phyloP scores from a whole-genome alignment of 2,329 filamentous ascomycete genomes.

The Hymenoscyphus infarciens region DNA sequence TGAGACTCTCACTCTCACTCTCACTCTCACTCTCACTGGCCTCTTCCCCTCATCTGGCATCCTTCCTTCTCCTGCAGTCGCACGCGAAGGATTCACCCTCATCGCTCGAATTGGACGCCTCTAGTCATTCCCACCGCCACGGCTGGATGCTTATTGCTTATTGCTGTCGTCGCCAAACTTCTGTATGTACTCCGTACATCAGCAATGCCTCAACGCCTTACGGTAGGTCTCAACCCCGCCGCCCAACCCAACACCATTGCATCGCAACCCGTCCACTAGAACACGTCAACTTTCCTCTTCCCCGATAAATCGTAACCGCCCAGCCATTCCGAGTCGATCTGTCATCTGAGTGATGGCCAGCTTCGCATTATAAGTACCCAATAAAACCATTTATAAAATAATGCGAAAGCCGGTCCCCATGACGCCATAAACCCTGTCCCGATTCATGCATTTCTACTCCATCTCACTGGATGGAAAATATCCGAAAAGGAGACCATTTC shows the following conservation, averaged over 20 bases:
- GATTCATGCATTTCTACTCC: background rate
- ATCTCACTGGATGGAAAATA: background rate
- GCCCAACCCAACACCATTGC: background rate
- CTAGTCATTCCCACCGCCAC: background rate
- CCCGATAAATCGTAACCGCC: background rate
- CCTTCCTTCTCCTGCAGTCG: background rate
- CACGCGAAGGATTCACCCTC: conserved; percentile 7
- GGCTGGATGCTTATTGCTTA: background rate
- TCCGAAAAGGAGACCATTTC: background rate
- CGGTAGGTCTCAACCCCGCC: background rate
- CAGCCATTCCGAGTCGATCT: background rate
- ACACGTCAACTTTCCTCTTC: background rate
- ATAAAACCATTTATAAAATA: background rate
- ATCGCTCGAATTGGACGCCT: background rate
- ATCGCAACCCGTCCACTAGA: background rate
- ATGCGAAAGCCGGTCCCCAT: background rate
- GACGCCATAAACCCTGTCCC: background rate
- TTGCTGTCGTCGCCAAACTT: background rate
- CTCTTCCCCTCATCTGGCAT: background rate
- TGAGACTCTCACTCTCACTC: too few species aligned
- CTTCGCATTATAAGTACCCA: background rate
- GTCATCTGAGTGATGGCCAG: background rate
- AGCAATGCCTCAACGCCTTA: conserved; percentile 4
- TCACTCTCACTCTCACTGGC: conserved; percentile 1
- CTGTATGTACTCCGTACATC: too few species aligned